Evolutionary conservation across 2,329 filamentous ascomycete genomes (phyloP), one percentile per base, ranked within the genome.

Genomic region (Leptosphaerulina australis): DNA sequence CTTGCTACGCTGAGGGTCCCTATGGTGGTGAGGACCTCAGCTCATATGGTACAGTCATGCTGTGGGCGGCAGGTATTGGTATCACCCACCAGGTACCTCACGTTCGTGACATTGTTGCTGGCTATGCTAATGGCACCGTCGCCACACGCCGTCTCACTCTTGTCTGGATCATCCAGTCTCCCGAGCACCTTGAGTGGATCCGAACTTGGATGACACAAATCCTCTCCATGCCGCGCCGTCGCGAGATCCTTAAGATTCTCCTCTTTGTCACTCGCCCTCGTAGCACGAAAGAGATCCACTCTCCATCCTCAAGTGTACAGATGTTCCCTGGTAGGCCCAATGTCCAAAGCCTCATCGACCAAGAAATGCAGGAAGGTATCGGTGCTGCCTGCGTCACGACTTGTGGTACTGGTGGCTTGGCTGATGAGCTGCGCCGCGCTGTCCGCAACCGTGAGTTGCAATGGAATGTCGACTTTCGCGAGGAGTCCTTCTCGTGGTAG

Each of bases 21-120:
- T 97, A 97, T 69, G 77, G 77, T 31, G 87, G 91, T 68, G 88
- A 96, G 74, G 86, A 85, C 53, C 86, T 97, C 58, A 87, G 91
- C 73, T 97, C 92, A 6, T 97, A 97, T 73, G 93, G 94, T 29
- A 94, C 95, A 33, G 86, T 87, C 34, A 83, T 99, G 56, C 86
- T 99, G 48, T 91, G 97, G 68, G 92, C 93, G 10, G 92, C 91
- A 48, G 90, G 93, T 49, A 91, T 94, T 4, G 94, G 94, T 55
- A 97, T 99, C 74, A 96, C 93, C 1, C 93, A 97, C 72, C 91
- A 96, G 70, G 84, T 97, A 22, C 90, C 91, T 25, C 96, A 95
- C 71, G 82, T 97, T 7, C 87, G 86, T 46, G 87, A 94, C 50
- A 74, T 80, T 14, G 76, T 80, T 31, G 71, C 72, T 38, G 74